Percentiles rank a stretch among this genome's conserved stretches.
phyloP scores from a whole-genome alignment of 345 rosid genomes.

The Rhizophora mangle region DNA sequence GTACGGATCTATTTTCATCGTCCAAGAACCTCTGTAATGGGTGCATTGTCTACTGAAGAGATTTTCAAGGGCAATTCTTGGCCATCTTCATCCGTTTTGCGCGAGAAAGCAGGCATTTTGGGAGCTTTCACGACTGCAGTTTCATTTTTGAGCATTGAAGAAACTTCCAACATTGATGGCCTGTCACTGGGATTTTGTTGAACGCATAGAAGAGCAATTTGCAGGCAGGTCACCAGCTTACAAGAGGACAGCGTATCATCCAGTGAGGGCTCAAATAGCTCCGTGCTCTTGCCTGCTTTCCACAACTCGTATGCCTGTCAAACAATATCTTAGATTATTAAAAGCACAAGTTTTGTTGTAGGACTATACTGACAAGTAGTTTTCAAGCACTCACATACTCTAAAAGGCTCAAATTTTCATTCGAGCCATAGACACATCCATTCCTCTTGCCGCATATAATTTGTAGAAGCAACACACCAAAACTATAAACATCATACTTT shows the following conservation, averaged over 20 bases:
- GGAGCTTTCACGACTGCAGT: neutral
- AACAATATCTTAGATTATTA: neutral
- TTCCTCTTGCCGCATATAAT: conserved; percentile 40
- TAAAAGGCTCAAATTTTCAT: conserved; percentile 15
- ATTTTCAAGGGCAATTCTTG: neutral
- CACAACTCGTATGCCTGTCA: conserved; percentile 32
- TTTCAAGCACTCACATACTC: conserved; percentile 30
- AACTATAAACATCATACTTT: conserved; percentile 47
- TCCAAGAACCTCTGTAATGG: neutral
- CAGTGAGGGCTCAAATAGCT: conserved; percentile 24
- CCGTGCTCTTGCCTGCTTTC: conserved; percentile 20
- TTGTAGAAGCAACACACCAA: conserved; percentile 44
- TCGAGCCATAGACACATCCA: conserved; percentile 16
- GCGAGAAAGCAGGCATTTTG: neutral
- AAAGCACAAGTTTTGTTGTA: neutral
- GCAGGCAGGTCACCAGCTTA: conserved; percentile 28
- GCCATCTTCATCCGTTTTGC: neutral
- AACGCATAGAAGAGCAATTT: conserved; percentile 34
- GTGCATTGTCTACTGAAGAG: neutral
- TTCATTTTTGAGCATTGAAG: conserved; percentile 4
- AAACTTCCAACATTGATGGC: neutral
- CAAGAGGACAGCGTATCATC: conserved; percentile 24
- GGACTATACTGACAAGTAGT: neutral
- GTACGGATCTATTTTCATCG: neutral
- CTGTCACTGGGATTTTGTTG: conserved; percentile 25